Evolutionary conservation across 805 yeast genomes (phyloP).

Genomic region (Wickerhamiella cacticola): DNA sequence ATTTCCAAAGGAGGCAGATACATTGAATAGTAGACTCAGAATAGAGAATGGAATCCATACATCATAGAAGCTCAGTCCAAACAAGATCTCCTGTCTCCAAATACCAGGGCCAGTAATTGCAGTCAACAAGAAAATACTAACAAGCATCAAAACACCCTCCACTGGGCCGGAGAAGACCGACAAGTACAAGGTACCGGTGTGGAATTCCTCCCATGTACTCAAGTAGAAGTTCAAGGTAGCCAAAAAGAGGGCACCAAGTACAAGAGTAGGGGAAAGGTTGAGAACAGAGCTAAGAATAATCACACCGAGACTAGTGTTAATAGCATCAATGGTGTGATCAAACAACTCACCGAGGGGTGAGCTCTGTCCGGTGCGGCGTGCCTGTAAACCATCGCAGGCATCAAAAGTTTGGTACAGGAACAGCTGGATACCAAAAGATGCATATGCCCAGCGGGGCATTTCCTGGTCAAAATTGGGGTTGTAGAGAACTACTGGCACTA

Average conservation of each 20-base stretch:
- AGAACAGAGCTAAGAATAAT: conserved; percentile 65
- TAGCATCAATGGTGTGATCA: conserved; percentile 72
- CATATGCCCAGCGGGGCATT: conserved; percentile 70
- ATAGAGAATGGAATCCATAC: conserved; percentile 21
- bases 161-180: conserved; percentile 87
- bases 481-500: conserved; percentile 51
- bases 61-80: conserved; percentile 31
- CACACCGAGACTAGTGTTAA: conserved; percentile 70
- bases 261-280: conserved; percentile 57
- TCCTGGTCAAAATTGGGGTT: conserved; percentile 52
- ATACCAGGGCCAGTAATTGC: conserved; percentile 57
- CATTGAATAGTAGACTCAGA: conserved; percentile 43
- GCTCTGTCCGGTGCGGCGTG: conserved; percentile 86
- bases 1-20: conserved; percentile 46
- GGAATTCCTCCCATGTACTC: conserved; percentile 93
- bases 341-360: conserved; percentile 92
- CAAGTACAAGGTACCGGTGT: conserved; percentile 69
- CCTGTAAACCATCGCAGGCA: conserved; percentile 93
- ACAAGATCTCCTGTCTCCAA: conserved; percentile 43
- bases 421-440: conserved; percentile 65
- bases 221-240: conserved; percentile 55
- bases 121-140: conserved; percentile 44
- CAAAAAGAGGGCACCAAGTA: conserved; percentile 24
- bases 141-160: conserved; percentile 70
- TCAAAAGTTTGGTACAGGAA: conserved; percentile 91